Percentiles rank a stretch among this genome's conserved stretches.
Evolutionary conservation across 345 rosid species (phyloP).

Genomic region (Bruguiera sexangula): DNA sequence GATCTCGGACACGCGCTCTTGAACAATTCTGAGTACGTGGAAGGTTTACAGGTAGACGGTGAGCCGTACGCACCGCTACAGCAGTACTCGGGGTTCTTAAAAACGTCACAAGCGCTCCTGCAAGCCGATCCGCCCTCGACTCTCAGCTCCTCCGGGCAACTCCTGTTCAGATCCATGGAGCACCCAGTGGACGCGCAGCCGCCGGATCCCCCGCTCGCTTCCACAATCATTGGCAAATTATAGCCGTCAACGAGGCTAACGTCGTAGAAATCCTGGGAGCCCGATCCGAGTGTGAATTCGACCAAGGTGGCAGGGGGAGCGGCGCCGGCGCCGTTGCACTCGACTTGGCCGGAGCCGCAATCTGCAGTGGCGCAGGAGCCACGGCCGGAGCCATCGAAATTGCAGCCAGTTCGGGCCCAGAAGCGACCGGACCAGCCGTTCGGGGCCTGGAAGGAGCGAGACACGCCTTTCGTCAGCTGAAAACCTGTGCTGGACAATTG

Average conservation of each 20-base stretch:
- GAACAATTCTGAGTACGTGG: slow-evolving; percentile 23
- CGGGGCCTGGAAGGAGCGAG: slow-evolving; percentile 37
- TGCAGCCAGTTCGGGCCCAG: slow-evolving; percentile 41
- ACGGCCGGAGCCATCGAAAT: slow-evolving; percentile 19
- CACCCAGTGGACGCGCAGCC: slow-evolving; percentile 25
- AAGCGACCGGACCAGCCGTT: slow-evolving; percentile 47
- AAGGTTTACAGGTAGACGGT: slow-evolving; percentile 22
- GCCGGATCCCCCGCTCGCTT: slow-evolving; percentile 20
- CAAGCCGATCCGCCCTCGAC: slow-evolving; percentile 21
- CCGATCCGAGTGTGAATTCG: slow-evolving; percentile 30
- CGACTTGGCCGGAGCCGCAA: slow-evolving; percentile 25
- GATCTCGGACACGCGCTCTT: slow-evolving; percentile 28
- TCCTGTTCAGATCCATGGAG: slow-evolving; percentile 18
- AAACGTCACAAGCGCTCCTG: slow-evolving; percentile 25
- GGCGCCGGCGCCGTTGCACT: slow-evolving; percentile 24
- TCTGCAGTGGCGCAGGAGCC: slow-evolving; percentile 28
- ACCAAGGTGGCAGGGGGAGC: slow-evolving; percentile 26
- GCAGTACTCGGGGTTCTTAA: slow-evolving; percentile 27
- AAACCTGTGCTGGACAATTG: slow-evolving; percentile 34
- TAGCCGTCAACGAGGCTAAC: slow-evolving; percentile 31
- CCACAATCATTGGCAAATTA: slow-evolving; percentile 23
- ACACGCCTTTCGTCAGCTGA: slow-evolving; percentile 26
- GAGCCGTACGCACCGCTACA: slow-evolving; percentile 25
- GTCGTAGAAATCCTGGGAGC: slow-evolving; percentile 26
- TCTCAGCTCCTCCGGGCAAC: slow-evolving; percentile 24